A percentile compares a stretch with the other conserved stretches of the same genome.
phyloP scores from a whole-genome alignment of 2,329 filamentous ascomycete genomes.

The Aspergillus aculeatinus region DNA sequence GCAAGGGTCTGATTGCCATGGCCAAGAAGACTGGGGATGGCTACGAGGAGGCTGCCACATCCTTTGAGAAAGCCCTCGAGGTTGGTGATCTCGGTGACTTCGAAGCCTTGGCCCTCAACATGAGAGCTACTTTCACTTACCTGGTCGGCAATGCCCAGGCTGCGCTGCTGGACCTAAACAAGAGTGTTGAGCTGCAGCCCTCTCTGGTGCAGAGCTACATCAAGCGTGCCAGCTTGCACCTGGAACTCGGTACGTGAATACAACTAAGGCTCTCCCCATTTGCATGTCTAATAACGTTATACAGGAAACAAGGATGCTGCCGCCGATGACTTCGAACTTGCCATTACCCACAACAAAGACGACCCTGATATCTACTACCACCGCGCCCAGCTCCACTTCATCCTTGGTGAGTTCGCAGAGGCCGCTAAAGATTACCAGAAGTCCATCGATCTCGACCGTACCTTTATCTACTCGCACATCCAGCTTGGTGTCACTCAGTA shows the following conservation, averaged over 20 bases:
- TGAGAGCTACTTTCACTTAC: conserved; percentile 94
- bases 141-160: conserved; percentile 82
- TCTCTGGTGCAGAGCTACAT: conserved; percentile 94
- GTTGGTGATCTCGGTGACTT: conserved; percentile 74
- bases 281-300: conserved; percentile 30
- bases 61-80: conserved; percentile 86
- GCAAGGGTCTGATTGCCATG: conserved; percentile 77
- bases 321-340: conserved; percentile 81
- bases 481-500: conserved; percentile 99
- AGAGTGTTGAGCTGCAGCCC: conserved; percentile 87
- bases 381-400: conserved; percentile 96
- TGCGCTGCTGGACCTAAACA: conserved; percentile 82
- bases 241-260: conserved; percentile 72
- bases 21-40: conserved; percentile 84
- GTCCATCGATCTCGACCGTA: conserved; percentile 91
- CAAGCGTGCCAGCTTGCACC: conserved; percentile 96
- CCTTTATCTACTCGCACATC: conserved; percentile 99
- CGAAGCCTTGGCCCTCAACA: conserved; percentile 91
- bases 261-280: background rate
- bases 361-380: conserved; percentile 99
- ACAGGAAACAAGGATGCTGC: conserved; percentile 80
- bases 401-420: conserved; percentile 87
- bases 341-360: conserved; percentile 76
- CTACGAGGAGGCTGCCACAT: conserved; percentile 81
- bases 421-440: conserved; percentile 99